Base-by-base conservation (phyloP, 1,139 yeast species). In the Geotrichum klebahnii region DNA sequence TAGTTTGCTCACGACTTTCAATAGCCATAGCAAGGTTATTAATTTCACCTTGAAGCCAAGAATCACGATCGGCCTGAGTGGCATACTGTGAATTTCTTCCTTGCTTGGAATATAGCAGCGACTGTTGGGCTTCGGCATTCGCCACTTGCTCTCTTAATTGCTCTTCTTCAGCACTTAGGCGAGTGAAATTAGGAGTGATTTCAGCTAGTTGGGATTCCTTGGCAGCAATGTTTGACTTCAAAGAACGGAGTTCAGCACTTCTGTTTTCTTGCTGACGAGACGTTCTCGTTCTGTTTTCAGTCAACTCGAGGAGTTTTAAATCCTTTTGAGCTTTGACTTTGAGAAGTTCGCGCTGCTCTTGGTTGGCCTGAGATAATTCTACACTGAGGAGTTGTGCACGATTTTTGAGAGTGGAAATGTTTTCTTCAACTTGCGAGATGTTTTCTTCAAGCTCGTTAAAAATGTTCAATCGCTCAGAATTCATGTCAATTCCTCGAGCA, bases 91-190 rank as follows among this genome's bases (percentile, higher is more conserved):
- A 76, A 57, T 79, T 79, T 51, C 92, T 77, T 41, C 84, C 88
- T 59, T 83, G 87, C 61, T 89, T 90, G 10, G 88, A 74, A 51
- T 84, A 78, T 8, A 90, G 67, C 6, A 81, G 75, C 56, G 86
- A 73, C 64, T 84, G 89, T 33, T 71, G 74, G 1, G 80, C 72
- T 48, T 75, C 74, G 38, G 80, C 62, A 14, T 73, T 71, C 2
- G 70, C 61, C 33, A 84, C 66, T 43, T 71, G 63, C 1, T 64
- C 57, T 53, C 77, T 77, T 12, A 75, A 56, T 0, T 59, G 59
- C 0, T 61, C 47, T 61, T 84, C 88, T 48, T 69, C 63, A 0
- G 59, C 55, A 42, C 68, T 72, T 20, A 80, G 64, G 5, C 64
- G 55, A 2, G 67, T 65, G 39, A 53, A 57, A 16, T 50, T 45